Percentiles rank a stretch among this genome's conserved stretches.
Conservation (phyloP, 345 rosid genomes). For the Syzygium jambos region DNA sequence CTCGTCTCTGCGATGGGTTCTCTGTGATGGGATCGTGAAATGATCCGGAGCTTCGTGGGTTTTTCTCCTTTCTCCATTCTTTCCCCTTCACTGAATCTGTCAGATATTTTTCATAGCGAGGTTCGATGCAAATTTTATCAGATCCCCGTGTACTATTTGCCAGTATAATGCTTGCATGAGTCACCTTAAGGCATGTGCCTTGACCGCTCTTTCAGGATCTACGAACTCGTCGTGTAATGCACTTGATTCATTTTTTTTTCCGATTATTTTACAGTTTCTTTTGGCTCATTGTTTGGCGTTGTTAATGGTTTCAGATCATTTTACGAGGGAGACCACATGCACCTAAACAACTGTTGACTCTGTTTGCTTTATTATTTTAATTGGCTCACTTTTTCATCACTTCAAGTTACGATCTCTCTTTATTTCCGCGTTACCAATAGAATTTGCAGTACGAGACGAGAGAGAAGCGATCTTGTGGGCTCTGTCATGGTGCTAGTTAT, state of each 20-base stretch:
- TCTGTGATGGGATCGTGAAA: neutral
- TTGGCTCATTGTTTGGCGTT: slow-evolving; percentile 8
- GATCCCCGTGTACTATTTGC: neutral
- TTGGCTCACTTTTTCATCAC: neutral
- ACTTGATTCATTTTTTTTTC: neutral
- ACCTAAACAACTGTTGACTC: slow-evolving; percentile 1
- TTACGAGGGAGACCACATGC: neutral
- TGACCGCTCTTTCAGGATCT: slow-evolving; percentile 62
- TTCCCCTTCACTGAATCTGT: neutral
- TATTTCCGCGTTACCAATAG: neutral
- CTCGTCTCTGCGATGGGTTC: neutral
- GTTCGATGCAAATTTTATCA: neutral
- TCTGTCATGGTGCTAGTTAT: neutral
- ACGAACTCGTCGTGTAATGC: slow-evolving; percentile 11
- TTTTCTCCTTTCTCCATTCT: neutral
- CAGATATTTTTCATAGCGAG: neutral
- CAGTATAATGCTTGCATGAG: neutral
- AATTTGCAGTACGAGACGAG: neutral
- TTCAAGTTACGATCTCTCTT: slow-evolving; percentile 3
- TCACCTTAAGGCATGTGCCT: slow-evolving; percentile 34
- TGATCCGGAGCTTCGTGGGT: neutral
- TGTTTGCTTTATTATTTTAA: neutral
- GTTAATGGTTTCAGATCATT: neutral
- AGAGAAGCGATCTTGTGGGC: neutral
- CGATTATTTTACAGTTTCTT: slow-evolving; percentile 3